Conservation (phyloP, 2,329 filamentous ascomycete genomes). For the Periconia sp. region DNA sequence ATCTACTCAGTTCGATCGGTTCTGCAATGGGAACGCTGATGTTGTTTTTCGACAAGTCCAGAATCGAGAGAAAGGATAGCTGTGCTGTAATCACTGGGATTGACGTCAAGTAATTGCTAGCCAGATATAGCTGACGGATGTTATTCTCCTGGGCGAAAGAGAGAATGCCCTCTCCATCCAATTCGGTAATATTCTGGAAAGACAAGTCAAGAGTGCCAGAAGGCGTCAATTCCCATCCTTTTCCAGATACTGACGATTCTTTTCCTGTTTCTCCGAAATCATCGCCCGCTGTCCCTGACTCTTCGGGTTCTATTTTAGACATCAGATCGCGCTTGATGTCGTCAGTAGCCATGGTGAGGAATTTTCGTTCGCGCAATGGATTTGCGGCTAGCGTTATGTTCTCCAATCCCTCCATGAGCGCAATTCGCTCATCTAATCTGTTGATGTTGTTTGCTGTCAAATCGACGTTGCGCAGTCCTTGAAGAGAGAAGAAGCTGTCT, state of each 20-base stretch:
- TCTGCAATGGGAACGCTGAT: constrained; percentile 48
- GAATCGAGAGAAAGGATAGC: constrained; percentile 66
- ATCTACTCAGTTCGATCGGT: constrained; percentile 67
- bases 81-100: constrained; percentile 73
- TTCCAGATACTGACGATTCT: constrained; percentile 3
- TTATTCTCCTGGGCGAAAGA: constrained; percentile 50
- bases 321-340: constrained; percentile 77
- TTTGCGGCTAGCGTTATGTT: constrained; percentile 84
- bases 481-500: constrained; percentile 68
- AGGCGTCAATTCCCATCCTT: constrained; percentile 34
- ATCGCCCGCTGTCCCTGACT: constrained; percentile 2
- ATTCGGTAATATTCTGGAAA: constrained; percentile 40
- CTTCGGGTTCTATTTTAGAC: constrained; percentile 62
- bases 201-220: constrained; percentile 48
- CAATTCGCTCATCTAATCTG: constrained; percentile 73
- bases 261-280: constrained; percentile 8
- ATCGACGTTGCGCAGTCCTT: constrained; percentile 73
- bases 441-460: constrained; percentile 84
- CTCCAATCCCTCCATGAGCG: constrained; percentile 74
- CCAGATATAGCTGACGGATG: constrained; percentile 64
- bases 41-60: constrained; percentile 79
- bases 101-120: constrained; percentile 72
- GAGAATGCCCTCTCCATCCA: constrained; percentile 41
- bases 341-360: constrained; percentile 75
- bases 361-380: constrained; percentile 84